Evolutionary conservation across 306 rosid genomes (phyloP), one percentile per base, ranked within the genome.

Genomic region (Castanopsis chinensis): DNA sequence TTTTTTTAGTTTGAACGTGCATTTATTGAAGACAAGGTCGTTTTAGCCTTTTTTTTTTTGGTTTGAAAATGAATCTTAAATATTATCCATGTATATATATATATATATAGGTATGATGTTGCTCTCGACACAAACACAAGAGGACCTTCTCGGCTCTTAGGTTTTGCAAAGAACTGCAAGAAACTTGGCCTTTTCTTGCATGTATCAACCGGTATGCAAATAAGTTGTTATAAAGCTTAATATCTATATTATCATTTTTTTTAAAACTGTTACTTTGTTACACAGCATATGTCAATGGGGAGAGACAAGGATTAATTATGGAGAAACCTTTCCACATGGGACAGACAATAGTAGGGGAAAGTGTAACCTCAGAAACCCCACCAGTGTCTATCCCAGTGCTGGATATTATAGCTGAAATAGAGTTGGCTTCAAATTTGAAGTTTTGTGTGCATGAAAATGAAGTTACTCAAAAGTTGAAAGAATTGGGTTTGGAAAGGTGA

Each of bases 201-300:
- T 77, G 82, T 86, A 67, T 86, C 90, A 52, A 88, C 92, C 37
- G 88, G 92, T 86, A 67, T 0, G 51, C 14, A 43, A 43, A 10
- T 10, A 11, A 9, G 14, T 2, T 41, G 49, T 41, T 41, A 41
- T 1, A 6, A 0, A 41, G 49, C 11, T 41, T 1, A 35, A 35
- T 3, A 35, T 35, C 6, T 35, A 35, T 35, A 4, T 4, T 6
- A 35, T 35, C 41, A 35, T 35, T 35, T 35, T 35, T 35, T 35
- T 28, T 28, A 1, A 27, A 6, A 4, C 7, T 35, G 41, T 35
- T 5, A 35, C 55, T 61, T 27, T 43, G 10, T 25, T 33, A 51
- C 37, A 19, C 76, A 89, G 92, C 89, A 35, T 89, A 87, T 71
- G 92, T 83, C 55, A 87, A 84, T 81, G 87, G 91, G 73, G 78